A percentile compares a stretch with the other conserved stretches of the same genome.
Conservation (phyloP, 1,284 basidiomycete genomes). For the Leccinum subatratum region DNA sequence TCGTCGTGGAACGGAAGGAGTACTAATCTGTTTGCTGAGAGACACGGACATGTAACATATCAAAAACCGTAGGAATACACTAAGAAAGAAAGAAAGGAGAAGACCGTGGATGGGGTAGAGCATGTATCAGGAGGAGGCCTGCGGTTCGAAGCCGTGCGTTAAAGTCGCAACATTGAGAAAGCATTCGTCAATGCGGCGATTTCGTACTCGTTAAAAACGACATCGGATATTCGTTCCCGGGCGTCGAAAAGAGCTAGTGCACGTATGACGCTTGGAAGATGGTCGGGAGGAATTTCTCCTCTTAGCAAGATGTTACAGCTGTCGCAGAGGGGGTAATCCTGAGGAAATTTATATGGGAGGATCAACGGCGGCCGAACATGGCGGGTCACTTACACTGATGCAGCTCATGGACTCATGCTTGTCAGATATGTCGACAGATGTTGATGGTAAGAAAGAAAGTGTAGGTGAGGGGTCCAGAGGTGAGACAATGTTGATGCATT, state of each 20-base stretch:
- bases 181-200: conserved; percentile 18
- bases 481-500: conserved; percentile 1
- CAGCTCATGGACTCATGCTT: conserved; percentile 6
- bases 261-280: conserved; percentile 25
- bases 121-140: background rate
- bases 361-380: too few relatives aligned
- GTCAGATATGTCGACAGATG: conserved; percentile 4
- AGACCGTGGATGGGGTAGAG: background rate
- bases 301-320: conserved; percentile 15
- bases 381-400: conserved; percentile 12
- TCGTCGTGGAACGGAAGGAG: background rate
- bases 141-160: background rate
- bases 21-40: background rate
- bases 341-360: background rate
- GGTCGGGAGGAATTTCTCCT: conserved; percentile 22
- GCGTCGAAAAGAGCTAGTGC: conserved; percentile 20
- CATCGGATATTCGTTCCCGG: conserved; percentile 11
- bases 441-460: background rate
- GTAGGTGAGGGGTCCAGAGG: background rate
- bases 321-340: conserved; percentile 22
- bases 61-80: conserved; percentile 4
- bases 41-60: conserved; percentile 1
- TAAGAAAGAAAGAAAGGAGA: background rate
- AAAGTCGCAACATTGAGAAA: conserved; percentile 25
- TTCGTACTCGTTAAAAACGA: conserved; percentile 16